Percentiles rank a stretch among this genome's conserved stretches.
phyloP scores from a whole-genome alignment of 495 filamentous ascomycete species.

The Pyronema omphalodes region DNA sequence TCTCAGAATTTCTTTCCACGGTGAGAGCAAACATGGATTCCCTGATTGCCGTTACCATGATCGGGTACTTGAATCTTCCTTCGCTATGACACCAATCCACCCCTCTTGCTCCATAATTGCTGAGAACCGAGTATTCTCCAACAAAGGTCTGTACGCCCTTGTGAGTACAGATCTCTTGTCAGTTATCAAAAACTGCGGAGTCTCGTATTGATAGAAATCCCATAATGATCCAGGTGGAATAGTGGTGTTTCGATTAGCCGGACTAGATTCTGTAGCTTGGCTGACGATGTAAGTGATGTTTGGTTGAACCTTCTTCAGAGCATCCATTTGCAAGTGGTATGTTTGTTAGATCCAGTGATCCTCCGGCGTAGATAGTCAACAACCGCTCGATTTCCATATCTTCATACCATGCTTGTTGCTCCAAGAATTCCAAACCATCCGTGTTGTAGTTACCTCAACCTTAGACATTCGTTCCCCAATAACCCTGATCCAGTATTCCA shows the following conservation, averaged over 20 bases:
- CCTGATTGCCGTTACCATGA: conserved; percentile 39
- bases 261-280: conserved; percentile 26
- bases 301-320: conserved; percentile 39
- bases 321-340: conserved; percentile 26
- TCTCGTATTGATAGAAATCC: conserved; percentile 33
- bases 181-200: conserved; percentile 36
- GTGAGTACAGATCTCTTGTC: conserved; percentile 20
- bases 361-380: conserved; percentile 42
- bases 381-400: conserved; percentile 41
- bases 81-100: conserved; percentile 27
- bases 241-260: conserved; percentile 18
- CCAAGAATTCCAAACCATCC: conserved; percentile 42
- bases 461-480: too few species aligned
- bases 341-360: conserved; percentile 36
- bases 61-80: conserved; percentile 24
- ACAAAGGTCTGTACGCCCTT: conserved; percentile 29
- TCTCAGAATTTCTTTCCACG: conserved; percentile 45
- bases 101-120: conserved; percentile 33
- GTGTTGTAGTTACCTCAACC: conserved; percentile 29
- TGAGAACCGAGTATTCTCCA: conserved; percentile 39
- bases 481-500: too few species aligned
- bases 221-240: conserved; percentile 27
- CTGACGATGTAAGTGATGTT: conserved; percentile 41
- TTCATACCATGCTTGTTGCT: conserved; percentile 49
- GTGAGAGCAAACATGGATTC: conserved; percentile 53